These are phyloP conservation scores for Neurospora discreta DNA, from an alignment of 495 filamentous ascomycete species.

Conservation along the genomic window DNA sequence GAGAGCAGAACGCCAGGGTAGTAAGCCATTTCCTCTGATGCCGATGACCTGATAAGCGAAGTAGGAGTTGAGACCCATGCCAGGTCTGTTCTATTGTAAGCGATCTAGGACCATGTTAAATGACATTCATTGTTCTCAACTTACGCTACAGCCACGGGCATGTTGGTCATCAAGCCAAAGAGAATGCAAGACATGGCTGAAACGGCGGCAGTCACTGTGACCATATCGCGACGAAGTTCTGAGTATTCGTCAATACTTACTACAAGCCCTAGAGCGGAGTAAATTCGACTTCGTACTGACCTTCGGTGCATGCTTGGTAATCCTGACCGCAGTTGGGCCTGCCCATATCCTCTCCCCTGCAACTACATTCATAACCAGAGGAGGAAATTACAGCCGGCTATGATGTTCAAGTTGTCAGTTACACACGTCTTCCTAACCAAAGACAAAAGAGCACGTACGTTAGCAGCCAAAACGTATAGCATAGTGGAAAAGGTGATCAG, in stretches of 20 bases:
- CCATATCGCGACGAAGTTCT: constrained; percentile 61
- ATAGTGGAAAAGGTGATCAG: constrained; percentile 78
- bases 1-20: constrained; percentile 59
- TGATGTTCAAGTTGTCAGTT: not conserved
- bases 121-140: constrained; percentile 35
- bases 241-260: constrained; percentile 4
- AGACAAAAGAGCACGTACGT: constrained; percentile 36
- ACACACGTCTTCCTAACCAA: constrained; percentile 6
- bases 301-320: not conserved
- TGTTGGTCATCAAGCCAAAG: constrained; percentile 44
- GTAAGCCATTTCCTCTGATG: constrained; percentile 51
- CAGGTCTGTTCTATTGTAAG: constrained; percentile 41
- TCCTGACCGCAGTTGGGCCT: constrained; percentile 21
- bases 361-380: constrained; percentile 35
- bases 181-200: constrained; percentile 40
- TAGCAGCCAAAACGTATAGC: constrained; percentile 65
- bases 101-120: not conserved
- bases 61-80: constrained; percentile 74
- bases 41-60: constrained; percentile 83
- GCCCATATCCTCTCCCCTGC: not conserved
- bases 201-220: constrained; percentile 69
- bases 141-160: constrained; percentile 44
- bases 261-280: not conserved
- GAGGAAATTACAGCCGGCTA: constrained; percentile 56
- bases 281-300: not conserved